phyloP scores from a whole-genome alignment of 352 stramenopile genomes.

The Halophytophthora batemanensis region DNA sequence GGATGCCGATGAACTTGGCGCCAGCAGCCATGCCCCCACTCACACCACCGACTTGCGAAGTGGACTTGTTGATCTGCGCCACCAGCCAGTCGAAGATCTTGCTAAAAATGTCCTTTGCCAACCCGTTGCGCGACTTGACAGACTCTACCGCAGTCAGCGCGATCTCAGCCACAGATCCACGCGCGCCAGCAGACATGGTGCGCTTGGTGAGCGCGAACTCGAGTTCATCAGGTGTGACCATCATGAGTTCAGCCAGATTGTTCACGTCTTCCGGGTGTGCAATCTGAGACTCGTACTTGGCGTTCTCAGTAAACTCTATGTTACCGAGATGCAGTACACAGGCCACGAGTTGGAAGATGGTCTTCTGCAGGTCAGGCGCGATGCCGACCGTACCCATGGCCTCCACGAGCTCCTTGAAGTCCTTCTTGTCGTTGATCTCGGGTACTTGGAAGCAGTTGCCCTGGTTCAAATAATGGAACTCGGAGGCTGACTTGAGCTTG shows the following conservation, averaged over 20 bases:
- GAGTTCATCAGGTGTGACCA: conserved; percentile 78
- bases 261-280: conserved; percentile 60
- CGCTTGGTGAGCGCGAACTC: conserved; percentile 89
- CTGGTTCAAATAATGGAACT: conserved; percentile 94
- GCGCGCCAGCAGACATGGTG: conserved; percentile 84
- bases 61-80: conserved; percentile 89
- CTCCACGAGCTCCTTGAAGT: conserved; percentile 91
- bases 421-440: conserved; percentile 94
- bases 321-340: conserved; percentile 98
- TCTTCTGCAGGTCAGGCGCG: conserved; percentile 84
- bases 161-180: conserved; percentile 85
- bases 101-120: conserved; percentile 95
- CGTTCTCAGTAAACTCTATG: conserved; percentile 89
- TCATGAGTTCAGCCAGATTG: conserved; percentile 79
- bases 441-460: conserved; percentile 90
- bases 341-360: conserved; percentile 95
- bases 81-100: conserved; percentile 98
- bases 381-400: conserved; percentile 93
- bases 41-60: conserved; percentile 53
- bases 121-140: conserved; percentile 90
- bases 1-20: conserved; percentile 91
- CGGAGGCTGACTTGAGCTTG: conserved; percentile 82
- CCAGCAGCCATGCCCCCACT: conserved; percentile 19
- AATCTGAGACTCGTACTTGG: conserved; percentile 78
- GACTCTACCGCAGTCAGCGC: conserved; percentile 78